Conservation (phyloP, 2,329 filamentous ascomycete species). For the Raffaelea ambrosiae region DNA sequence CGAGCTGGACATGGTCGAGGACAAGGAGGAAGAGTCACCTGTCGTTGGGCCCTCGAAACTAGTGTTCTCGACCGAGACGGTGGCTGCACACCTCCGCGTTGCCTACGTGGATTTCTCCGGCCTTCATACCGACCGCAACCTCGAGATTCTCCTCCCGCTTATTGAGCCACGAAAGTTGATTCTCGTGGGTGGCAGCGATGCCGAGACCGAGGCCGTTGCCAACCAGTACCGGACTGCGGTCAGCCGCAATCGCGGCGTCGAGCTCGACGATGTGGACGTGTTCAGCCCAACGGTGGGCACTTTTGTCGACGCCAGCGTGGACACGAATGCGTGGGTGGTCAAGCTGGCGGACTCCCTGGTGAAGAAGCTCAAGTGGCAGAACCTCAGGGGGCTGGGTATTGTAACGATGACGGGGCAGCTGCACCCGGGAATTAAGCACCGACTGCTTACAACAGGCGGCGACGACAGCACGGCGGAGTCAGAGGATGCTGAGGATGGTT, state of each 20-base stretch:
- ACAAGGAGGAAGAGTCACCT: constrained; percentile 43
- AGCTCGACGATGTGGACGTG: constrained; percentile 54
- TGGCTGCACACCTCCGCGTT: constrained; percentile 66
- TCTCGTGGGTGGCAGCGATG: constrained; percentile 69
- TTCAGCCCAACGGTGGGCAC: constrained; percentile 72
- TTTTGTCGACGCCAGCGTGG: constrained; percentile 81
- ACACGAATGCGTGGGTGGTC: constrained; percentile 95
- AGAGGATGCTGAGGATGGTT: constrained; percentile 33
- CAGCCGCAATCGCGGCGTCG: constrained; percentile 32
- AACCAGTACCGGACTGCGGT: constrained; percentile 68
- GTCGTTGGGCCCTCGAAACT: constrained; percentile 66
- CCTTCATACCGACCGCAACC: constrained; percentile 83
- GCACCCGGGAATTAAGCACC: constrained; percentile 29
- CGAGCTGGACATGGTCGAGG: constrained; percentile 51
- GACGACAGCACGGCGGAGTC: constrained; percentile 21
- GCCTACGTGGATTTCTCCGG: constrained; percentile 89
- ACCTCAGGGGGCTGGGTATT: constrained; percentile 79
- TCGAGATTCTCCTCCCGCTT: constrained; percentile 90
- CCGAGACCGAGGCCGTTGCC: constrained; percentile 72
- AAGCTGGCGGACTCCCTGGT: constrained; percentile 80
- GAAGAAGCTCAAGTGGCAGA: constrained; percentile 88
- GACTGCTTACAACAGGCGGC: constrained; percentile 3
- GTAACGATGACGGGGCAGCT: constrained; percentile 80
- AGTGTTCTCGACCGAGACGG: constrained; percentile 50
- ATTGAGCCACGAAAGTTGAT: constrained; percentile 93